A percentile compares a stretch with the other conserved stretches of the same genome.
Evolutionary conservation across 192 early-diverging fungal genomes (phyloP).

Genomic region (Coemansia asiatica): DNA sequence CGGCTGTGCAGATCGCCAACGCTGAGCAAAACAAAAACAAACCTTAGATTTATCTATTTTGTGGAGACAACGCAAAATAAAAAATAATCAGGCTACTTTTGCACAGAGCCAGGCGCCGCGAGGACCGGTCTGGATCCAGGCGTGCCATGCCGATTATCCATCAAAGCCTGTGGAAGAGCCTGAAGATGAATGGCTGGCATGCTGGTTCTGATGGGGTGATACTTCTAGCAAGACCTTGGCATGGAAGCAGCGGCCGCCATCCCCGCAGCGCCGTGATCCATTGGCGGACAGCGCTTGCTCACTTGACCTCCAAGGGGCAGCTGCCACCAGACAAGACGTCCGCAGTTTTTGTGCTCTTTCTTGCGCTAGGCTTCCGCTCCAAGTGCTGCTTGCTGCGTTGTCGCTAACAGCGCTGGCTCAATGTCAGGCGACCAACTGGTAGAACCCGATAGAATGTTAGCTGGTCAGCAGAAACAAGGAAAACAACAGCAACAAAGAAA

Average conservation of each 20-base stretch:
- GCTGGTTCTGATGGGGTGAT: too few species aligned
- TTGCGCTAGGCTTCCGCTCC: background rate
- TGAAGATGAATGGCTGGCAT: too few species aligned
- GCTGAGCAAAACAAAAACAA: background rate
- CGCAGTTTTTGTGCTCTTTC: background rate
- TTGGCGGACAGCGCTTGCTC: background rate
- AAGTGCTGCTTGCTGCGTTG: too few species aligned
- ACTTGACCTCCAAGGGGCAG: background rate
- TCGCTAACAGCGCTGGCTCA: background rate
- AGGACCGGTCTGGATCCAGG: too few species aligned
- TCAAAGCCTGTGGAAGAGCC: too few species aligned
- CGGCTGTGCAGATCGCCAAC: background rate
- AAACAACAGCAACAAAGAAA: background rate
- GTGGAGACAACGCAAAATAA: background rate
- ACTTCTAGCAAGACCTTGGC: too few species aligned
- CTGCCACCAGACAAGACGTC: background rate
- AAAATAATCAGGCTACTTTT: background rate
- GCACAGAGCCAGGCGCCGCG: too few species aligned
- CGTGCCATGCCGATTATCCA: too few species aligned
- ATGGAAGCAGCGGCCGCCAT: background rate
- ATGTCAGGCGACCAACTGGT: constrained; percentile 7
- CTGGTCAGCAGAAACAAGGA: background rate
- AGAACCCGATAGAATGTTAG: background rate
- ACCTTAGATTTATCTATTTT: background rate
- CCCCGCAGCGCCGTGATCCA: background rate